A percentile compares a stretch with the other conserved stretches of the same genome.
Evolutionary conservation across 2,329 filamentous ascomycete species (phyloP).

Genomic region (Pseudogymnoascus sp.): DNA sequence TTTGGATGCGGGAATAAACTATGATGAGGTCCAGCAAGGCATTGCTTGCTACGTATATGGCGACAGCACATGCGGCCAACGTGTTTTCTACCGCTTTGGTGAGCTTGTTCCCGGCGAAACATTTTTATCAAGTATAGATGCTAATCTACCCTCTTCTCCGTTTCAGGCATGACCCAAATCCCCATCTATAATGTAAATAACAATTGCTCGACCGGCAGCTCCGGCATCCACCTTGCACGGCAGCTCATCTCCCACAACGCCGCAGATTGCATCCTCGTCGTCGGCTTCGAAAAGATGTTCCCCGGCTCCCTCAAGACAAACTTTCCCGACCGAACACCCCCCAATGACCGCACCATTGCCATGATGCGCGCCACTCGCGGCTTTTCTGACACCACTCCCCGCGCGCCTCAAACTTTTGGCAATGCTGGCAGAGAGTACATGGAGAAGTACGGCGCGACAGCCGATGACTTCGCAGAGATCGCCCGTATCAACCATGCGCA

Average conservation of each 20-base stretch:
- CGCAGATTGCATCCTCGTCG: constrained; percentile 23
- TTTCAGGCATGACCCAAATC: constrained; percentile 23
- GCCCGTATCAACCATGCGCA: constrained; percentile 88
- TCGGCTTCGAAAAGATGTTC: constrained; percentile 27
- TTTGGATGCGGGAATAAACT: constrained; percentile 76
- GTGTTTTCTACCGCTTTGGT: constrained; percentile 27
- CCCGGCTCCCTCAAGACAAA: constrained; percentile 20
- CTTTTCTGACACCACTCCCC: constrained; percentile 66
- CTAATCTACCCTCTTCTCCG: background rate
- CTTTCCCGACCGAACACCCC: constrained; percentile 19
- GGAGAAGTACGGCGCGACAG: constrained; percentile 82
- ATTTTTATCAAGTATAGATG: background rate
- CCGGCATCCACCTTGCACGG: constrained; percentile 23
- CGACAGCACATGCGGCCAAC: constrained; percentile 24
- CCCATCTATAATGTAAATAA: constrained; percentile 28
- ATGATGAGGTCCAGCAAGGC: constrained; percentile 92
- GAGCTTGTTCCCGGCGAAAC: background rate
- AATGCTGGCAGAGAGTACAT: constrained; percentile 93
- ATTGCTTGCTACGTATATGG: constrained; percentile 50
- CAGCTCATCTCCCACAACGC: constrained; percentile 20
- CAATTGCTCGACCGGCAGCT: constrained; percentile 24
- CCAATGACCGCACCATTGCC: constrained; percentile 44
- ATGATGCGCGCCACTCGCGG: constrained; percentile 84
- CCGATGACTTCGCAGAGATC: constrained; percentile 90
- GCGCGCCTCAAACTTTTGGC: constrained; percentile 88